These are phyloP conservation scores for Avena sativa DNA, from an alignment of 176 grass and related monocot species.

Conservation along the genomic window DNA sequence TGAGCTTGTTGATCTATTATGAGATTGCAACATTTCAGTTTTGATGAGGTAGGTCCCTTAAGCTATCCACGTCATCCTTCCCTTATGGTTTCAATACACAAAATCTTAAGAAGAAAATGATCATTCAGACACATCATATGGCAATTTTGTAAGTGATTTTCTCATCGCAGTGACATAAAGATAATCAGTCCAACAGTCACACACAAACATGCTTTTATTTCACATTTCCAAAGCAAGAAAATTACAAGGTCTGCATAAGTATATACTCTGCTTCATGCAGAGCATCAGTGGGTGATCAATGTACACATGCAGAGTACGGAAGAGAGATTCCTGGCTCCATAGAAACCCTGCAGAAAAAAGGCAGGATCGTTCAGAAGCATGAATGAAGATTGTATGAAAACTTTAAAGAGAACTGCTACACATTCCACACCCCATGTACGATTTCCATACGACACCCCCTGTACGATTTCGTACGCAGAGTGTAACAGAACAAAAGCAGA, in stretches of 20 bases:
- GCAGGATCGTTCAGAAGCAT: neutral
- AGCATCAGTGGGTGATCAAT: neutral
- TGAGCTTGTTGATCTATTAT: neutral
- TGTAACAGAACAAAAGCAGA: too few relatives aligned
- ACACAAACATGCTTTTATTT: conserved; percentile 19
- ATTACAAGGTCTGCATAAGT: neutral
- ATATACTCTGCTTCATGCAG: neutral
- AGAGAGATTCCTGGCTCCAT: neutral
- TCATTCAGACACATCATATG: neutral
- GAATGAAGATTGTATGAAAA: neutral
- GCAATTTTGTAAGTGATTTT: neutral
- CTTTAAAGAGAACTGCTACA: too few relatives aligned
- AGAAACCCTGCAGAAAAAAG: conserved; percentile 7
- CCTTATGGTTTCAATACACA: neutral
- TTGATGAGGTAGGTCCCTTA: neutral
- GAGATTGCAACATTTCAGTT: neutral
- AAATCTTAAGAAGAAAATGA: neutral
- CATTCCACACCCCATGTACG: too few relatives aligned
- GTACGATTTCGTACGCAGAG: too few relatives aligned
- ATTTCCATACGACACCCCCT: too few relatives aligned
- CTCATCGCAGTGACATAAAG: neutral
- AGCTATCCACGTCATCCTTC: neutral
- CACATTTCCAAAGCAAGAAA: neutral
- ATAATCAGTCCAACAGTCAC: neutral
- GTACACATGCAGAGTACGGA: neutral